Evolutionary conservation across 306 rosid genomes (phyloP).

Genomic region (Sicyos baderoa): DNA sequence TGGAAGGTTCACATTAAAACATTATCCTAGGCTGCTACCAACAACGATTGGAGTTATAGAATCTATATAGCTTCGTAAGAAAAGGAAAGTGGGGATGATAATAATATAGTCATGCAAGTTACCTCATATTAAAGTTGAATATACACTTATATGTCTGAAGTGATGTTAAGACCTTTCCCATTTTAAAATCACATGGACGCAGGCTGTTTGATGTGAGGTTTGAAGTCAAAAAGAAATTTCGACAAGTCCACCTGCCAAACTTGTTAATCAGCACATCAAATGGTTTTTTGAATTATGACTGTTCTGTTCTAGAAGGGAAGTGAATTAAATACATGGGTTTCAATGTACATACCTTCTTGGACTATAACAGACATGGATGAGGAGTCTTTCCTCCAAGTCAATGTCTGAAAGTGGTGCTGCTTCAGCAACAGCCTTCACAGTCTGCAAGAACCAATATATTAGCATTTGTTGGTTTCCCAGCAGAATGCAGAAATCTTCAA

Average conservation of each 20-base stretch:
- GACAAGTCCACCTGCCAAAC: conserved; percentile 73
- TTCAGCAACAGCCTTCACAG: conserved; percentile 68
- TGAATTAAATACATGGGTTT: background rate
- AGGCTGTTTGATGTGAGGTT: conserved; percentile 68
- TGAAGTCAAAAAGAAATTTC: conserved; percentile 57
- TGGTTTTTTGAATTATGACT: background rate
- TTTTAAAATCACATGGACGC: conserved; percentile 86
- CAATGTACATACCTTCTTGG: conserved; percentile 57
- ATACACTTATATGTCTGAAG: conserved; percentile 67
- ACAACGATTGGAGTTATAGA: background rate
- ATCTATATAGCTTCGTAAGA: background rate
- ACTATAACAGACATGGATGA: conserved; percentile 70
- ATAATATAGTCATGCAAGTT: conserved; percentile 17
- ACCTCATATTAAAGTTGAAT: conserved; percentile 76
- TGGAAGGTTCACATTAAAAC: background rate
- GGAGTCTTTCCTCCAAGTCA: conserved; percentile 65
- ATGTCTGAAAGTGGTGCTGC: conserved; percentile 46
- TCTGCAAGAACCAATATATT: conserved; percentile 32
- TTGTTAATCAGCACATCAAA: conserved; percentile 17
- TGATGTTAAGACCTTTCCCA: conserved; percentile 69
- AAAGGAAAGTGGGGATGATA: background rate
- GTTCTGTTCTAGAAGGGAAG: background rate
- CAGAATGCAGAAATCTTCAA: background rate
- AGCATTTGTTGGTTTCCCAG: background rate
- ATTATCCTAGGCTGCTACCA: background rate